These are phyloP conservation scores for Thalassiosira hispida DNA, from an alignment of 352 stramenopile species.

Conservation along the genomic window DNA sequence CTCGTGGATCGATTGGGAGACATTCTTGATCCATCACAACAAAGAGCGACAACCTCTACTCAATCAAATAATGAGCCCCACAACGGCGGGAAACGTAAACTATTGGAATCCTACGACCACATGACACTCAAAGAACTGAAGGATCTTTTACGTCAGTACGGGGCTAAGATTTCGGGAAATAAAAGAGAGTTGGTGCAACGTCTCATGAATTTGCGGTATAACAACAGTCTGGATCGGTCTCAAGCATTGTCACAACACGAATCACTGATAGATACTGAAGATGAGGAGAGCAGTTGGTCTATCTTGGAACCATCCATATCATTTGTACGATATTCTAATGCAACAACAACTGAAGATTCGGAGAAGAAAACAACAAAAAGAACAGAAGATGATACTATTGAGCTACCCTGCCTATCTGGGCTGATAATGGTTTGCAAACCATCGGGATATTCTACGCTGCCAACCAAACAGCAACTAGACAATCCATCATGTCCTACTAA, in stretches of 20 bases:
- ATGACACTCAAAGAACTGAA: conserved; percentile 29
- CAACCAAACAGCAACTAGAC: conserved; percentile 38
- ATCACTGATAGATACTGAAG: background rate
- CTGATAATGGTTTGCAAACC: conserved; percentile 54
- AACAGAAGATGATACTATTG: background rate
- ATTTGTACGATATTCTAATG: background rate
- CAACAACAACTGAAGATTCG: conserved; percentile 7
- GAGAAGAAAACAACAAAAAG: background rate
- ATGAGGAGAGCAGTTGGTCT: conserved; percentile 16
- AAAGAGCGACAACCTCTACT: background rate
- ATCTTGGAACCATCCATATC: conserved; percentile 31
- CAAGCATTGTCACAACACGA: background rate
- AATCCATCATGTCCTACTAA: background rate
- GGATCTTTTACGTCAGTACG: conserved; percentile 1
- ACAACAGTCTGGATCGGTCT: background rate
- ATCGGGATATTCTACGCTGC: conserved; percentile 42
- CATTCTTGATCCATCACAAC: background rate
- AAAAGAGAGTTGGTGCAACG: conserved; percentile 20
- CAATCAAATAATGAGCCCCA: conserved; percentile 10
- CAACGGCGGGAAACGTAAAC: conserved; percentile 1
- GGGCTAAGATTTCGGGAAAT: conserved; percentile 5
- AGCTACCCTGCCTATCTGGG: conserved; percentile 35
- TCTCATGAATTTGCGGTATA: conserved; percentile 19
- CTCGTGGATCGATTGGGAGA: conserved; percentile 27
- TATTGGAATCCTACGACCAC: conserved; percentile 4